A percentile compares a stretch with the other conserved stretches of the same genome.
Evolutionary conservation across 2,329 filamentous ascomycete genomes (phyloP).

Genomic region (Paramyrothecium roridum): DNA sequence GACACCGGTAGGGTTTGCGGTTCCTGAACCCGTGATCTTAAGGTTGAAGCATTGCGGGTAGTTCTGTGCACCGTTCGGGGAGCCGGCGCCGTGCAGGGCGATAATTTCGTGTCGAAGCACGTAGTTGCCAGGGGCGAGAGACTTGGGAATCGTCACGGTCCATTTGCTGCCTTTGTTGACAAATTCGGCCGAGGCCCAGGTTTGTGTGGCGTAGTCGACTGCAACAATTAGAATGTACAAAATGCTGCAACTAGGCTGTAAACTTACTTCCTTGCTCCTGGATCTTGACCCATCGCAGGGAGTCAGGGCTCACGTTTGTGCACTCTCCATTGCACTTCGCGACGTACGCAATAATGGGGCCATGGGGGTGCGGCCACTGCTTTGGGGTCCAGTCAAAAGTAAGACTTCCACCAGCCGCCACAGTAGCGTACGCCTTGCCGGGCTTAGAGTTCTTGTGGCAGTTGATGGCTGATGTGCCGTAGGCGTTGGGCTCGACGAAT

Average conservation of each 20-base stretch:
- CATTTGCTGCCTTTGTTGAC: slow-evolving; percentile 33
- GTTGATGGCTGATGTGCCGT: slow-evolving; percentile 37
- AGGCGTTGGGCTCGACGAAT: slow-evolving; percentile 41
- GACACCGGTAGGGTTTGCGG: slow-evolving; percentile 25
- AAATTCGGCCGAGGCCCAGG: slow-evolving; percentile 35
- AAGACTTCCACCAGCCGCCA: slow-evolving; percentile 36
- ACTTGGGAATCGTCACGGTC: slow-evolving; percentile 28
- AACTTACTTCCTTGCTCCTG: slow-evolving; percentile 41
- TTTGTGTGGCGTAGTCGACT: slow-evolving; percentile 35
- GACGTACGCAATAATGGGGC: slow-evolving; percentile 62
- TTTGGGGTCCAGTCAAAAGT: slow-evolving; percentile 37
- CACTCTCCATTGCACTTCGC: slow-evolving; percentile 58
- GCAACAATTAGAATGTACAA: background rate
- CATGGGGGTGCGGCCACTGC: slow-evolving; percentile 36
- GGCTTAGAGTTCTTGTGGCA: slow-evolving; percentile 40
- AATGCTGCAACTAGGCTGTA: too few relatives aligned
- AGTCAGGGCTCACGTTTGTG: slow-evolving; percentile 46
- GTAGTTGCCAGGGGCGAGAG: slow-evolving; percentile 35
- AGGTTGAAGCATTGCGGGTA: slow-evolving; percentile 51
- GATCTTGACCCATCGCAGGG: slow-evolving; percentile 63
- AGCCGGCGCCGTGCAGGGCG: slow-evolving; percentile 40
- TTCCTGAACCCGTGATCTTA: slow-evolving; percentile 36
- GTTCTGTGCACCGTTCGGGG: slow-evolving; percentile 44
- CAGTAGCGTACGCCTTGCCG: slow-evolving; percentile 31
- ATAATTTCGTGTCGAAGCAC: slow-evolving; percentile 51